Base-by-base conservation (phyloP, 1,284 basidiomycete genomes). In the Xerocomus minutiporus region DNA sequence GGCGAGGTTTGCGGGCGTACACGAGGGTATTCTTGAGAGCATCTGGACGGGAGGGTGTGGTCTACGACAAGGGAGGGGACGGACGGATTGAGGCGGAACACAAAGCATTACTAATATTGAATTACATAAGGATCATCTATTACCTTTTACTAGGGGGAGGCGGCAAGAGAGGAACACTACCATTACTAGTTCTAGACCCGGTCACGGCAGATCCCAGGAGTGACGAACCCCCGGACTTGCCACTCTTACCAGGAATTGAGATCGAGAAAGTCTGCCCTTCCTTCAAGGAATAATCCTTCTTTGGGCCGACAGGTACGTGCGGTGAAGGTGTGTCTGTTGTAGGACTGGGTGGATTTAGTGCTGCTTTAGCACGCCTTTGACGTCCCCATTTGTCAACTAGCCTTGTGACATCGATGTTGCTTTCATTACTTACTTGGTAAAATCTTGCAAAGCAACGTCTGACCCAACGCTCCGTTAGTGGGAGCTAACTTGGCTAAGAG, bases 241-340 rank as follows among this genome's bases (percentile, higher is more conserved):
- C 76, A 56, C 69, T 75, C 56, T 80, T 79, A 8, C 93, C 93
- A 8, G 94, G 94, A 53, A 97, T 89, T 47, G 82, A 80, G 65
- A 97, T 95, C 12, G 86, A 88, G 70, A 99, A 95, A 0, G 95
- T 98, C 68, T 99, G 91, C 13, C 97, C 97, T 63, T 95, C 93
- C 67, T 97, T 98, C 61, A 99, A 75, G 34, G 88, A 90, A 69
- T 97, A 98, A 66, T 99, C 96, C 69, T 92, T 91, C 76, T 93
- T 93, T 2, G 90, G 92, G 2, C 87, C 91, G 3, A 79, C 66
- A 15, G 91, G 87, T 45, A 83, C 57, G 60, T 82, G 82, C 13
- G 83, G 80, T 39, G 82, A 84, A 26, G 75, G 66, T 32, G 61
- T 65, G 25, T 74, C 72, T 29, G 67, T 64, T 23, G 72, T 70